phyloP scores from a whole-genome alignment of 768 basidiomycete genomes.

The Mycena venus region DNA sequence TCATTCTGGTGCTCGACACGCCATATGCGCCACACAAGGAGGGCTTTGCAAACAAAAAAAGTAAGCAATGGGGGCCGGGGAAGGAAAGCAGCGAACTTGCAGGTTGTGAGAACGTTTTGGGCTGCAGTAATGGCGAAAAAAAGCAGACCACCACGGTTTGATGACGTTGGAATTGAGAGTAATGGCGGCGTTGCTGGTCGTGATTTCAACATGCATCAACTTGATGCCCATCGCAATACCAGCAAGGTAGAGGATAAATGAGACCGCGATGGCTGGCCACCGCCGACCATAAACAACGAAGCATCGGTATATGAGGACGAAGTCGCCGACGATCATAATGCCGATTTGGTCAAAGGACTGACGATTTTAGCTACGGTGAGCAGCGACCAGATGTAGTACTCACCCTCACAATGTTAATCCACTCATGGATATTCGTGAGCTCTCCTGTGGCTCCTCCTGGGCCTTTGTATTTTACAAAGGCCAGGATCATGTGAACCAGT shows the following conservation, averaged over 20 bases:
- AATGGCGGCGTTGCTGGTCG: background rate
- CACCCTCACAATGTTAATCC: background rate
- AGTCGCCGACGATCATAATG: background rate
- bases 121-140: background rate
- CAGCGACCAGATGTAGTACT: background rate
- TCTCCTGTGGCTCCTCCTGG: background rate
- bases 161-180: background rate
- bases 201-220: background rate
- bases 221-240: background rate
- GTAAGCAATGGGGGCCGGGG: background rate
- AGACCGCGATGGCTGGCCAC: background rate
- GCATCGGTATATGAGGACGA: background rate
- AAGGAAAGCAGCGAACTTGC: background rate
- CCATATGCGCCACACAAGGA: background rate
- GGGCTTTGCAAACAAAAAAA: background rate
- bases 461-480: background rate
- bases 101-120: background rate
- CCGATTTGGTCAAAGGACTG: background rate
- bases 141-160: background rate
- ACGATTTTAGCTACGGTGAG: background rate
- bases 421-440: background rate
- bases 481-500: background rate
- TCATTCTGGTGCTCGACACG: background rate
- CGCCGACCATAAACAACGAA: background rate
- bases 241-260: background rate